Evolutionary conservation across 176 grass and related monocot species (phyloP).

Genomic region (Luzula sylvatica): DNA sequence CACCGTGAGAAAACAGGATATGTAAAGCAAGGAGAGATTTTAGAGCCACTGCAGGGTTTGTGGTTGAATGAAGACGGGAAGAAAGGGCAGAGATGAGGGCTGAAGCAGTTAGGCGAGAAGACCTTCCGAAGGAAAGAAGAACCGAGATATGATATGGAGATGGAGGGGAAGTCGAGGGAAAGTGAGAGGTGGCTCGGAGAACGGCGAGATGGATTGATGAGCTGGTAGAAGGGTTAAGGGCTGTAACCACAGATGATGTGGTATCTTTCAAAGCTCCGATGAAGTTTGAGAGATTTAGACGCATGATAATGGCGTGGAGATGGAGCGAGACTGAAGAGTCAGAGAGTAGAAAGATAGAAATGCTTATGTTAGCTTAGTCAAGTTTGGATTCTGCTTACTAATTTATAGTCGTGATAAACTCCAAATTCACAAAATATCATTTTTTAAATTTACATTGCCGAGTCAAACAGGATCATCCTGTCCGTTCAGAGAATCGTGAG

Average conservation of each 20-base stretch:
- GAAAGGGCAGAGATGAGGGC: slow-evolving; percentile 38
- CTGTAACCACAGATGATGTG: slow-evolving; percentile 29
- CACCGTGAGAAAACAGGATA: slow-evolving; percentile 38
- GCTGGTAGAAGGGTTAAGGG: slow-evolving; percentile 7
- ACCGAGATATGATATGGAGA: slow-evolving; percentile 39
- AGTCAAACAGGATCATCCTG: no score
- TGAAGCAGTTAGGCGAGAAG: slow-evolving; percentile 58
- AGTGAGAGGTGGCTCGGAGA: slow-evolving; percentile 55
- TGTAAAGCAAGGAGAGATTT: slow-evolving; percentile 67
- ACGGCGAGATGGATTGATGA: slow-evolving; percentile 46
- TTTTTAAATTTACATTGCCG: no score
- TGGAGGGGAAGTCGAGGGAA: slow-evolving; percentile 38
- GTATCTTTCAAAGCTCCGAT: slow-evolving; percentile 41
- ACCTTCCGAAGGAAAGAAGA: slow-evolving; percentile 74
- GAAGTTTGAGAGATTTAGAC: slow-evolving; percentile 44
- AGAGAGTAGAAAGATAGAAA: no score
- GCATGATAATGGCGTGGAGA: slow-evolving; percentile 15
- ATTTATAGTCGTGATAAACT: no score
- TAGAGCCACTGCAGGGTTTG: slow-evolving; percentile 53
- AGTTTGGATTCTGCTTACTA: no score
- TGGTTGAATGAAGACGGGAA: slow-evolving; percentile 39
- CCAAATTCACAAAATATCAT: no score
- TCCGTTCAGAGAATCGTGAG: no score
- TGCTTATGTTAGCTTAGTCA: no score
- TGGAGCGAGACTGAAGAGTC: no score